phyloP scores from a whole-genome alignment of 352 stramenopile species.

The Pythium periplocum region DNA sequence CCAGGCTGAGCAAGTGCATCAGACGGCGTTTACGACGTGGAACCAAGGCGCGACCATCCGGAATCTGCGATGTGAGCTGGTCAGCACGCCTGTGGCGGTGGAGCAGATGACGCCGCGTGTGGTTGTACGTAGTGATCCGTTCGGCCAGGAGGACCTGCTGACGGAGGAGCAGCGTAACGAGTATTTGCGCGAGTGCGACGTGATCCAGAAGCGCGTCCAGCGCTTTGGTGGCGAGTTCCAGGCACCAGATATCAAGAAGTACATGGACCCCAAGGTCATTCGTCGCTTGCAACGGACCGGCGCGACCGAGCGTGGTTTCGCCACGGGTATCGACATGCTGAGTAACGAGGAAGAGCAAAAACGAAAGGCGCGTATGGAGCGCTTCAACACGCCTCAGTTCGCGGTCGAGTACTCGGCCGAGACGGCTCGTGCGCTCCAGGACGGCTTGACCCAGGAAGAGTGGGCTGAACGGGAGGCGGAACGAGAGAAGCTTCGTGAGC shows the following conservation, averaged over 20 bases:
- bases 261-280: slow-evolving; percentile 72
- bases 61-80: slow-evolving; percentile 31
- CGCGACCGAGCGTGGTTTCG: slow-evolving; percentile 46
- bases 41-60: slow-evolving; percentile 46
- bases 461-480: slow-evolving; percentile 54
- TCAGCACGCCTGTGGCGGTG: slow-evolving; percentile 30
- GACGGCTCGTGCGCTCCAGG: slow-evolving; percentile 41
- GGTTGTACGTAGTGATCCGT: slow-evolving; percentile 60
- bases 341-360: slow-evolving; percentile 59
- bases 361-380: slow-evolving; percentile 70
- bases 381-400: slow-evolving; percentile 76
- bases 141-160: slow-evolving; percentile 51
- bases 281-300: slow-evolving; percentile 71
- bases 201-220: slow-evolving; percentile 40
- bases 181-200: slow-evolving; percentile 41
- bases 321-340: slow-evolving; percentile 69
- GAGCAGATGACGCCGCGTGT: slow-evolving; percentile 32
- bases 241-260: slow-evolving; percentile 67
- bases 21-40: slow-evolving; percentile 65
- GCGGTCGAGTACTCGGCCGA: slow-evolving; percentile 64
- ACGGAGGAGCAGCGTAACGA: slow-evolving; percentile 39
- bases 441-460: slow-evolving; percentile 72
- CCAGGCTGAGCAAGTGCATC: slow-evolving; percentile 21
- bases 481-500: slow-evolving; percentile 55
- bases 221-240: slow-evolving; percentile 64